These are phyloP conservation scores for Prunus campanulata DNA, from an alignment of 306 rosid species.

Conservation along the genomic window DNA sequence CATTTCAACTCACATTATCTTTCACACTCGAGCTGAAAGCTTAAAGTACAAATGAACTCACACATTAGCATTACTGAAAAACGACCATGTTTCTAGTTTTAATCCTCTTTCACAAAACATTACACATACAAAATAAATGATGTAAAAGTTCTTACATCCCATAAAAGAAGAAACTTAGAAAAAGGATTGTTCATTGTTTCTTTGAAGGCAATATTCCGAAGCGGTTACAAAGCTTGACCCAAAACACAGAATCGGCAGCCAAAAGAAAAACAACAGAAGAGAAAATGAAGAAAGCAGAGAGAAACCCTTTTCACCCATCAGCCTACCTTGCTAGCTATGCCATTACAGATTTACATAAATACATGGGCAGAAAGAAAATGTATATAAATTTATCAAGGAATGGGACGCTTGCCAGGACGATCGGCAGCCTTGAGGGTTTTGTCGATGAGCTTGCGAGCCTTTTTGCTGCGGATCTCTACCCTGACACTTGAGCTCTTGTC, in stretches of 20 bases:
- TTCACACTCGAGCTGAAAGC: too few species aligned
- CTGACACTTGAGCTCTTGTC: conserved; percentile 89
- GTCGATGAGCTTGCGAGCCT: conserved; percentile 76
- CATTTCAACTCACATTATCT: too few species aligned
- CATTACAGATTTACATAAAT: neutral
- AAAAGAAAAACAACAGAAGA: neutral
- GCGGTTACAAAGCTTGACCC: conserved; percentile 10
- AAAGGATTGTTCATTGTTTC: neutral
- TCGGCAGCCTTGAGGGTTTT: conserved; percentile 85
- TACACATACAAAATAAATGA: too few species aligned
- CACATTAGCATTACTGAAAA: too few species aligned
- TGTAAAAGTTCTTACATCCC: too few species aligned
- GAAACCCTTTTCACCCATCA: neutral
- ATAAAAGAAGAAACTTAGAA: neutral
- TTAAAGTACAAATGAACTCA: too few species aligned
- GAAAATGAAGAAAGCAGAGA: neutral
- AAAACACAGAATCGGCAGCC: conserved; percentile 20
- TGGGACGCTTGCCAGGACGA: conserved; percentile 38
- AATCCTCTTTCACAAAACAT: too few species aligned
- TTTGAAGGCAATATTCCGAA: conserved; percentile 12
- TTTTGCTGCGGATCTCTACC: conserved; percentile 93
- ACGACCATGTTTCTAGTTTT: too few species aligned
- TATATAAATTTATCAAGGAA: neutral
- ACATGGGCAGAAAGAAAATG: neutral
- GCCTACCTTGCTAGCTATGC: neutral